A percentile compares a stretch with the other conserved stretches of the same genome.
Conservation (phyloP, 176 grass and related monocot genomes). For the Avena insularis region DNA sequence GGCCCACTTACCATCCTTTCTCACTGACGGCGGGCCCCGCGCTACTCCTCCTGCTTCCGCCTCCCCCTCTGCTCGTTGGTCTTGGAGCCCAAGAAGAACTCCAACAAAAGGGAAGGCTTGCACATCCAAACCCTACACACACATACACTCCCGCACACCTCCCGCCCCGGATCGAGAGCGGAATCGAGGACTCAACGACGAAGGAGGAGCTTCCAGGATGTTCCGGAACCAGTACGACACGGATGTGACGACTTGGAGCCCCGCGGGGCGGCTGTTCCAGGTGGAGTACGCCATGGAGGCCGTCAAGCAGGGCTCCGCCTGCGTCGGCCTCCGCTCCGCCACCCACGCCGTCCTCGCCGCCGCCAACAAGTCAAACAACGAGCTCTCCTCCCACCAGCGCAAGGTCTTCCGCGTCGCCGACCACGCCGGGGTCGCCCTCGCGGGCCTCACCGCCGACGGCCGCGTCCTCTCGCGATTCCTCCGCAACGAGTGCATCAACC, state of each 20-base stretch:
- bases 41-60: too few relatives aligned
- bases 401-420: slow-evolving; percentile 91
- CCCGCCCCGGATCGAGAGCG: background rate
- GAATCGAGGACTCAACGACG: background rate
- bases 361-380: slow-evolving; percentile 84
- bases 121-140: slow-evolving; percentile 42
- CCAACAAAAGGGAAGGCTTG: slow-evolving; percentile 3
- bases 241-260: slow-evolving; percentile 96
- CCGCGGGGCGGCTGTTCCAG: slow-evolving; percentile 92
- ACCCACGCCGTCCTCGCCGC: slow-evolving; percentile 74
- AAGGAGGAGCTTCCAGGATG: slow-evolving; percentile 42
- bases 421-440: slow-evolving; percentile 88
- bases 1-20: background rate
- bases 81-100: slow-evolving; percentile 51
- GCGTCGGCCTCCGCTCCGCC: slow-evolving; percentile 78
- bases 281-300: slow-evolving; percentile 99
- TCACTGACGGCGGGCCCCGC: slow-evolving; percentile 30
- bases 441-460: slow-evolving; percentile 87
- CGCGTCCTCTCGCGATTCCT: slow-evolving; percentile 84
- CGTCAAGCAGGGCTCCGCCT: slow-evolving; percentile 97
- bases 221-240: slow-evolving; percentile 98
- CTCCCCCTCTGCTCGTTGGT: background rate
- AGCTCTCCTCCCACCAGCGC: slow-evolving; percentile 91
- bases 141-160: background rate
- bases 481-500: slow-evolving; percentile 95